Percentiles rank a stretch among this genome's conserved stretches.
These are phyloP conservation scores for Suhomyces xylopsoci DNA, from an alignment of 805 yeast genomes.

Conservation along the genomic window DNA sequence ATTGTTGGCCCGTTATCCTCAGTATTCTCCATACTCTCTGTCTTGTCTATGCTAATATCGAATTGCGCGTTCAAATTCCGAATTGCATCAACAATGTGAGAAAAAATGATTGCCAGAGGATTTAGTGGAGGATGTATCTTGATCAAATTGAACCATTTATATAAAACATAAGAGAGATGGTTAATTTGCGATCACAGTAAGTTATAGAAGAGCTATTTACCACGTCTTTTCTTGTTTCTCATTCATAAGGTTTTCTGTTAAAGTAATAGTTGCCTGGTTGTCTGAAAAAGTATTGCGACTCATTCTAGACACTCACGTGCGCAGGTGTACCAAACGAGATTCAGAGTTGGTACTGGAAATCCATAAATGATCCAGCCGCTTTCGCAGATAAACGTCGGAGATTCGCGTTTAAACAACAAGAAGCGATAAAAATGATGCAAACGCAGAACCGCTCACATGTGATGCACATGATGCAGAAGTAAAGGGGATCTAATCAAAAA, in stretches of 20 bases:
- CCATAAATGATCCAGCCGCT: not conserved
- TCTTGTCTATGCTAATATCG: not conserved
- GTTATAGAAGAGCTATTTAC: not conserved
- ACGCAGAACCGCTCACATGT: not conserved
- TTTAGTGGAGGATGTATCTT: no score
- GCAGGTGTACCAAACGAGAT: not conserved
- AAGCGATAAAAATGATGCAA: not conserved
- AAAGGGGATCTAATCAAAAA: not conserved
- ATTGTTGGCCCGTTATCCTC: constrained; percentile 8
- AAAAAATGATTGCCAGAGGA: not conserved
- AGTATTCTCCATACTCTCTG: not conserved
- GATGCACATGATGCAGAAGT: not conserved
- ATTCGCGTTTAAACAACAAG: not conserved
- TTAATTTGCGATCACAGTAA: no score
- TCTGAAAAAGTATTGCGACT: not conserved
- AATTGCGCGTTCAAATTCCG: not conserved
- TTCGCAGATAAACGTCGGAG: not conserved
- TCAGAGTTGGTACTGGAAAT: not conserved
- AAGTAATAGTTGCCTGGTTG: not conserved
- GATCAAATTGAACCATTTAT: not conserved
- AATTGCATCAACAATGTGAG: not conserved
- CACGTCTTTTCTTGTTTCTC: not conserved
- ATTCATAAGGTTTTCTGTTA: not conserved
- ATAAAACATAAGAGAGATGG: no score
- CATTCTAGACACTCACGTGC: not conserved